Evolutionary conservation across 257 asterid species (phyloP), one percentile per base, ranked within the genome.

Genomic region (Salvia miltiorrhiza): DNA sequence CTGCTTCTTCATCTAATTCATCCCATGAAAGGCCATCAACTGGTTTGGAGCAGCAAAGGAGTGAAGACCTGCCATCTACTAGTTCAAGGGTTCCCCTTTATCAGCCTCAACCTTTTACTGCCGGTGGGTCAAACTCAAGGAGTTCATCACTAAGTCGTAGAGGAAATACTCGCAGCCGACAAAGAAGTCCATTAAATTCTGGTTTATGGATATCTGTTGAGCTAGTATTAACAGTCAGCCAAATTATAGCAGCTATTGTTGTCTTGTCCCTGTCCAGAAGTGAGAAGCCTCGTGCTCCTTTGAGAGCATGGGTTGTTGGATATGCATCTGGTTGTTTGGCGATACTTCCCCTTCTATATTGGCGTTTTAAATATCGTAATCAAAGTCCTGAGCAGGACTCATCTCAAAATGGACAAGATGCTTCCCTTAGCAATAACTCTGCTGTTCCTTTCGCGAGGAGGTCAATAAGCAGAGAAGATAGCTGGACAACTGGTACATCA

Each of bases 311-410:
- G 99, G 77, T 93, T 43, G 76, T 79, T 33, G 96, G 97, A 64
- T 93, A 93, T 85, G 96, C 97, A 21, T 85, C 89, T 77, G 99
- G 99, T 17, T 90, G 96, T 85, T 83, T 84, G 63, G 90, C 88
- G 7, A 81, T 80, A 65, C 90, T 93, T 47, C 99, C 97, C 70
- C 94, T 93, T 74, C 83, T 88, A 54, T 90, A 80, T 82, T 90
- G 99, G 95, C 96, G 97, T 30, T 90, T 81, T 78, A 80, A 56
- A 48, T 76, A 90, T 76, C 83, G 96, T 55, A 87, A 84, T 83
- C 95, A 83, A 68, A 80, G 81, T 69, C 76, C 95, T 58, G 94
- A 91, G 60, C 90, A 81, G 77, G 91, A 82, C 70, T 72, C 82
- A 39, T 76, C 90, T 71, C 96, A 80, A 78, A 83, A 80, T 8